phyloP scores from a whole-genome alignment of 2,329 filamentous ascomycete genomes.

The Ramularia endophylla region DNA sequence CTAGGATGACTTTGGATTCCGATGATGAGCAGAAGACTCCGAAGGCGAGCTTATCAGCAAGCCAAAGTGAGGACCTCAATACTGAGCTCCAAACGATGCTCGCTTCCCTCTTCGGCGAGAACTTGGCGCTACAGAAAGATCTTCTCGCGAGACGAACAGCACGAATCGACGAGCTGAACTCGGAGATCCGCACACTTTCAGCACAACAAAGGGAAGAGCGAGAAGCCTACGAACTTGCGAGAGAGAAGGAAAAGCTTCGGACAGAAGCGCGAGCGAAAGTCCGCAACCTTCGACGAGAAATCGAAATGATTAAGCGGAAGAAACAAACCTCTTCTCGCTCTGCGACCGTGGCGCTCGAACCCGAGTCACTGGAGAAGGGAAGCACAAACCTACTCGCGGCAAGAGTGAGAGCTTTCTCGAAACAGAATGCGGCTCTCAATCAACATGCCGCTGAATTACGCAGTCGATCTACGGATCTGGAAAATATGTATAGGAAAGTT shows the following conservation, averaged over 20 bases:
- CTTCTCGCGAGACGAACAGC: constrained; percentile 81
- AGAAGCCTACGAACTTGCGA: constrained; percentile 64
- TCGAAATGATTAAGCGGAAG: constrained; percentile 16
- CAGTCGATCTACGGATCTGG: constrained; percentile 74
- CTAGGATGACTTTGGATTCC: no score
- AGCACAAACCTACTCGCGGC: constrained; percentile 11
- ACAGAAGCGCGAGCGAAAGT: constrained; percentile 65
- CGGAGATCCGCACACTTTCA: constrained; percentile 73
- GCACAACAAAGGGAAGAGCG: constrained; percentile 72
- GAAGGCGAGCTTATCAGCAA: constrained; percentile 38
- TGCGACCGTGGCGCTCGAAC: constrained; percentile 14
- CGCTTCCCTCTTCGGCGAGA: constrained; percentile 68
- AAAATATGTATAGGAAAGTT: constrained; percentile 81
- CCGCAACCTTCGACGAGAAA: constrained; percentile 73
- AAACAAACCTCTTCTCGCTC: constrained; percentile 46
- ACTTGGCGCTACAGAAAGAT: constrained; percentile 70
- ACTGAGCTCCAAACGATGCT: no score
- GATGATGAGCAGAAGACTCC: constrained; percentile 21
- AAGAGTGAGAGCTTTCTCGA: constrained; percentile 62
- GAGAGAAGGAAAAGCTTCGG: constrained; percentile 57
- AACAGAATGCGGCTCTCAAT: constrained; percentile 61
- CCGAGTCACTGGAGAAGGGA: constrained; percentile 35
- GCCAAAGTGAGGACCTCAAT: constrained; percentile 52
- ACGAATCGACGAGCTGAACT: constrained; percentile 74
- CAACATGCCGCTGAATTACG: constrained; percentile 66